phyloP scores from a whole-genome alignment of 2,329 filamentous ascomycete species.

The Phaeosphaeria sp. region DNA sequence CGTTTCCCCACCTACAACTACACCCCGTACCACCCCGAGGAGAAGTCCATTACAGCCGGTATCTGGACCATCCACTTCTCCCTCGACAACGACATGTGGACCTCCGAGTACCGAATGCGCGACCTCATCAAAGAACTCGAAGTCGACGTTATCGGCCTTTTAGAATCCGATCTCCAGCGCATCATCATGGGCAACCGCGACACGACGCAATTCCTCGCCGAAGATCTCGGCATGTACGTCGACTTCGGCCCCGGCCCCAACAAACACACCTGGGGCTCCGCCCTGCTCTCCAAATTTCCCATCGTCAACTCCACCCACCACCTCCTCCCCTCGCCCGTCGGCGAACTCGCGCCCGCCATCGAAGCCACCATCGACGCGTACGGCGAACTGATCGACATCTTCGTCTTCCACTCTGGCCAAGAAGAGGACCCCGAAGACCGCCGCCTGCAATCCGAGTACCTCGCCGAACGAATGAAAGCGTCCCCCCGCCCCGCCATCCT shows the following conservation, averaged over 20 bases:
- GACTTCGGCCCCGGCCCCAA: conserved; percentile 97
- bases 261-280: conserved; percentile 97
- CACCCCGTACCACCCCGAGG: conserved; percentile 84
- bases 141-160: conserved; percentile 92
- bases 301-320: conserved; percentile 98
- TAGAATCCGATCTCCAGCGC: conserved; percentile 91
- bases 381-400: conserved; percentile 86
- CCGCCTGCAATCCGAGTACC: conserved; percentile 82
- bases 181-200: conserved; percentile 99
- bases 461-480: conserved; percentile 86
- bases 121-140: conserved; percentile 93
- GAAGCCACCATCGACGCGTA: conserved; percentile 96
- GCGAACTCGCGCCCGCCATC: conserved; percentile 93
- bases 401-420: conserved; percentile 98
- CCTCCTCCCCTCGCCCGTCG: conserved; percentile 88
- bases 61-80: conserved; percentile 99
- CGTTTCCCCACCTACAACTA: conserved; percentile 95
- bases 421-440: conserved; percentile 95
- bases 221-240: conserved; percentile 98
- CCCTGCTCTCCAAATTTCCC: conserved; percentile 93
- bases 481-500: conserved; percentile 82
- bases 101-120: conserved; percentile 90
- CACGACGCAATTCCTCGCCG: conserved; percentile 90
- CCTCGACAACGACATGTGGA: conserved; percentile 99
- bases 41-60: conserved; percentile 87